A percentile compares a stretch with the other conserved stretches of the same genome.
Evolutionary conservation across 2,329 filamentous ascomycete species (phyloP).

Genomic region (Dothiorella sarmentorum): DNA sequence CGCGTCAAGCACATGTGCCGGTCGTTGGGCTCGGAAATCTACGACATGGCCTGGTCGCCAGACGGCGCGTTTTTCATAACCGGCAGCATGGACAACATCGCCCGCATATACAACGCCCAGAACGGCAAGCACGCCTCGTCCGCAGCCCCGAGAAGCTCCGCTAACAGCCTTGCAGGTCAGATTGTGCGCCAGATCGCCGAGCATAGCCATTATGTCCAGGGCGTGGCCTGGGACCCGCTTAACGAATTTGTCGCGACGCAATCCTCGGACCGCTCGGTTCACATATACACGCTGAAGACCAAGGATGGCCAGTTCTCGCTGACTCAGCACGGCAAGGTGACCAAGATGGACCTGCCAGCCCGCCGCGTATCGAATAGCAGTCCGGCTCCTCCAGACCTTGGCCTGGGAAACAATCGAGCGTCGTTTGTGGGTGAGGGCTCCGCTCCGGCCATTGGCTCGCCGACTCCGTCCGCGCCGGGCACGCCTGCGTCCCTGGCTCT

Average conservation of each 20-base stretch:
- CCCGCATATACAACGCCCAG: conserved; percentile 91
- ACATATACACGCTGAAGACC: conserved; percentile 93
- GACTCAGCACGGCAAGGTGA: conserved; percentile 72
- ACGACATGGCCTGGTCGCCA: conserved; percentile 98
- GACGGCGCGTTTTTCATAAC: conserved; percentile 95
- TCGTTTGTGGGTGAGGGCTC: conserved; percentile 59
- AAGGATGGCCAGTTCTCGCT: conserved; percentile 95
- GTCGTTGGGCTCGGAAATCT: conserved; percentile 91
- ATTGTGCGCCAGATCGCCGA: conserved; percentile 92
- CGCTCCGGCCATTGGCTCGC: conserved; percentile 67
- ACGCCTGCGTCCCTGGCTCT: conserved; percentile 86
- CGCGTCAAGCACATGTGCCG: conserved; percentile 96
- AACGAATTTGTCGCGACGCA: conserved; percentile 98
- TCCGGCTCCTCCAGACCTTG: conserved; percentile 82
- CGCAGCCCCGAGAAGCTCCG: conserved; percentile 79
- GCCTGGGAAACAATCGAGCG: conserved; percentile 52
- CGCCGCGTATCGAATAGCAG: conserved; percentile 87
- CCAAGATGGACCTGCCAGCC: conserved; percentile 89
- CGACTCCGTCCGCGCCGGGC: conserved; percentile 84
- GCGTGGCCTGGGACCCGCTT: conserved; percentile 95
- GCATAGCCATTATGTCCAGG: conserved; percentile 97
- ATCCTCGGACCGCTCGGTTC: conserved; percentile 94
- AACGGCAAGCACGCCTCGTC: conserved; percentile 61
- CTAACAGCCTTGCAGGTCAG: conserved; percentile 63
- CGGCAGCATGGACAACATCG: conserved; percentile 98